Conservation (phyloP, 768 basidiomycete species). For the Mycena maculata region DNA sequence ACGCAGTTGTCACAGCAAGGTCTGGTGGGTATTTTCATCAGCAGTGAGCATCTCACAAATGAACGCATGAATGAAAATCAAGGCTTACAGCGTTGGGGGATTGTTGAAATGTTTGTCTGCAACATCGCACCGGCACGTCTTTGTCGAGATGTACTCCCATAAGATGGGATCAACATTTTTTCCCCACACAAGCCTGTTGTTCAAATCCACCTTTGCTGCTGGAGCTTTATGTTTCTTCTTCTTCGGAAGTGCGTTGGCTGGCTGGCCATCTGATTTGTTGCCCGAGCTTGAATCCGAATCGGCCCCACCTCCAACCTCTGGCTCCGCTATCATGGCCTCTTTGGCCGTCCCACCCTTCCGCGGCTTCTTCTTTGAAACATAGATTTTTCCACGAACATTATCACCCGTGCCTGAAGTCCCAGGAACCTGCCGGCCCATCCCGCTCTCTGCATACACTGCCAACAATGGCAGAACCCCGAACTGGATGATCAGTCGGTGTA, state of each 20-base stretch:
- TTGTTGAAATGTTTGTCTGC: conserved; percentile 47
- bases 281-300: conserved; percentile 4
- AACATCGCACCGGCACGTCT: conserved; percentile 42
- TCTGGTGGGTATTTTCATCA: conserved; percentile 31
- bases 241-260: neutral
- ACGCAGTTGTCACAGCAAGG: conserved; percentile 34
- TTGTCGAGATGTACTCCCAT: conserved; percentile 41
- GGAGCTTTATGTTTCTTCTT: too few species aligned
- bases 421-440: conserved; percentile 41
- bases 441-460: conserved; percentile 45
- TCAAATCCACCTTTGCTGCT: neutral
- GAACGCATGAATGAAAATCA: neutral
- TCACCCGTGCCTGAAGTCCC: conserved; percentile 38
- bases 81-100: conserved; percentile 38
- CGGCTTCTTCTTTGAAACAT: conserved; percentile 40
- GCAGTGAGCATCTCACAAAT: neutral
- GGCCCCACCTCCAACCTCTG: neutral
- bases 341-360: neutral
- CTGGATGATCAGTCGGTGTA: conserved; percentile 49
- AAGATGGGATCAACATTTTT: conserved; percentile 47
- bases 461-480: conserved; percentile 46
- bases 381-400: conserved; percentile 42
- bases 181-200: conserved; percentile 34
- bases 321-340: too few species aligned
- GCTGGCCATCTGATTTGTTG: conserved; percentile 1